Conservation (phyloP, 805 yeast species). For the Metschnikowia cerradonensis region DNA sequence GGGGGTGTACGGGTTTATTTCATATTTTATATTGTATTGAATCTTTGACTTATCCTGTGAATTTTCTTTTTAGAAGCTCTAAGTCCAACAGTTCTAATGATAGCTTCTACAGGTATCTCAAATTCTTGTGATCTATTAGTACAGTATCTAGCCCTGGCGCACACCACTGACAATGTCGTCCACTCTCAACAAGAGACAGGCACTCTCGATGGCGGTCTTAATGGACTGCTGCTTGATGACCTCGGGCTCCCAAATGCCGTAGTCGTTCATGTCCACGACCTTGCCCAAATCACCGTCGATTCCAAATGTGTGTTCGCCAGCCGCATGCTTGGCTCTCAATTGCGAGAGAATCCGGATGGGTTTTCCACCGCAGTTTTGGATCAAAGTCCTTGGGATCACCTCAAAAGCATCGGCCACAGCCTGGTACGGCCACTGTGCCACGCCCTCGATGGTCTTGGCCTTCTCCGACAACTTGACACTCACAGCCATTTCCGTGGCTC, state of each 20-base stretch:
- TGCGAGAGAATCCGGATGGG: constrained; percentile 87
- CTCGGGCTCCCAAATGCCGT: constrained; percentile 99
- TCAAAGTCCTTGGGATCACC: constrained; percentile 94
- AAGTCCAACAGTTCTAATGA: too few species aligned
- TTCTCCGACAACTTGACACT: constrained; percentile 81
- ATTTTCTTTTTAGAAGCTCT: too few species aligned
- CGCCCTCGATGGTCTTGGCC: constrained; percentile 90
- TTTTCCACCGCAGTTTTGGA: constrained; percentile 97
- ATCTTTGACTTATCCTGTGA: too few species aligned
- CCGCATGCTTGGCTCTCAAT: constrained; percentile 93
- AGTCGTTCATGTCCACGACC: constrained; percentile 90
- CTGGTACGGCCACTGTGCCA: constrained; percentile 97
- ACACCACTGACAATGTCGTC: constrained; percentile 98
- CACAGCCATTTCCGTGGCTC: constrained; percentile 99
- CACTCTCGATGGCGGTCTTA: constrained; percentile 97
- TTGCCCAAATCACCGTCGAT: constrained; percentile 94
- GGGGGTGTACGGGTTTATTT: too few species aligned
- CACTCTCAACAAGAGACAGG: constrained; percentile 88
- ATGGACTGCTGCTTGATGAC: constrained; percentile 94
- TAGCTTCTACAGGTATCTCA: neutral
- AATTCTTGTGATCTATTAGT: neutral
- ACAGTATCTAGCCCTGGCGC: constrained; percentile 41
- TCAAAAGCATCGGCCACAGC: constrained; percentile 99
- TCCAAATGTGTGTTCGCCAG: constrained; percentile 81
- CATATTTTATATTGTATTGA: too few species aligned